These are phyloP conservation scores for Fragilaria crotonensis DNA, from an alignment of 108 stramenopile genomes.

Conservation along the genomic window DNA sequence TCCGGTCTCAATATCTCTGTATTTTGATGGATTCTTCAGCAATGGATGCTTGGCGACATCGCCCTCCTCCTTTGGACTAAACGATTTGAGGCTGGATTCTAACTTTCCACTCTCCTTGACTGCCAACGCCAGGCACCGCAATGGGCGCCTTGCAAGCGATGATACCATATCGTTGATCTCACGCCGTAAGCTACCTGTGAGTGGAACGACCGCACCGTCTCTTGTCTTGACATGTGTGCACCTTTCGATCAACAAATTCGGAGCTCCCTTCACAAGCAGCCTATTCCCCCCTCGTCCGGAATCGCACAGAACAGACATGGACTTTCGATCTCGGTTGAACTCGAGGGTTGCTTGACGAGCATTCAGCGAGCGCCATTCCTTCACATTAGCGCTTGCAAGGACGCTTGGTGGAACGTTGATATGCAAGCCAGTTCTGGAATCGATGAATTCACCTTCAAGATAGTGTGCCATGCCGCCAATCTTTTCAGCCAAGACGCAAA, in stretches of 20 bases:
- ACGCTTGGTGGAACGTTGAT: slow-evolving; percentile 26
- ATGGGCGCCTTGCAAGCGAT: slow-evolving; percentile 81
- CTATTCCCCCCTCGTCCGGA: slow-evolving; percentile 37
- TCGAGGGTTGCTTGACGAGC: slow-evolving; percentile 88
- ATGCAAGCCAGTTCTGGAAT: slow-evolving; percentile 13
- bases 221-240: slow-evolving; percentile 83
- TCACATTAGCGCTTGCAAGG: slow-evolving; percentile 62
- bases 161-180: slow-evolving; percentile 60
- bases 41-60: slow-evolving; percentile 49
- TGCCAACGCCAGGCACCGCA: slow-evolving; percentile 92
- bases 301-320: slow-evolving; percentile 66
- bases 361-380: slow-evolving; percentile 45
- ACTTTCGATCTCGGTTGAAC: slow-evolving; percentile 84
- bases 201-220: slow-evolving; percentile 72
- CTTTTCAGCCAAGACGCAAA: slow-evolving; percentile 92
- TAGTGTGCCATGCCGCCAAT: slow-evolving; percentile 41
- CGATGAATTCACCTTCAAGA: slow-evolving; percentile 2
- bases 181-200: slow-evolving; percentile 56
- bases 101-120: slow-evolving; percentile 69
- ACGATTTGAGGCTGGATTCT: slow-evolving; percentile 40
- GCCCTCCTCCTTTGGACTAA: slow-evolving; percentile 17
- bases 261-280: slow-evolving; percentile 96
- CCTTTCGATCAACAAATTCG: slow-evolving; percentile 85
- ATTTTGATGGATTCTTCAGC: slow-evolving; percentile 65
- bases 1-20: slow-evolving; percentile 84